Evolutionary conservation across 2,329 filamentous ascomycete species (phyloP), one percentile per base, ranked within the genome.

Genomic region (Fusarium coffeatum): DNA sequence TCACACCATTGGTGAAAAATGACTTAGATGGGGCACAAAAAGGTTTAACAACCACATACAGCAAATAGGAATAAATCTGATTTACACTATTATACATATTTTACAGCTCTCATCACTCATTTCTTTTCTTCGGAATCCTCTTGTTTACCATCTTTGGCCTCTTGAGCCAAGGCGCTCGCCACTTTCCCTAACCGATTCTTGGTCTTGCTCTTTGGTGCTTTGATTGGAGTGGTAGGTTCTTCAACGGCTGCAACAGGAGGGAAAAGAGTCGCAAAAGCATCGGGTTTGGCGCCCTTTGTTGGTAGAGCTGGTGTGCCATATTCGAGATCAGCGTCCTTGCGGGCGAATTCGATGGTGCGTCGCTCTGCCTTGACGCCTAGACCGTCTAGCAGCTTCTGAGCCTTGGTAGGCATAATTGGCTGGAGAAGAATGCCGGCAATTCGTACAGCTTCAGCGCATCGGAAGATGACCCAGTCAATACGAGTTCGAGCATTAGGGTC

Each of bases 401-500:
- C 87, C 79, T 97, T 97, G 42, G 83, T 84, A 0, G 96, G 96
- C 87, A 99, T 97, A 76, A 94, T 93, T 2, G 96, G 94, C 79
- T 97, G 94, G 46, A 99, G 83, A 48, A 98, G 83, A 72, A 99
- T 97, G 16, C 90, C 93, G 1, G 86, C 84, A 25, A 98, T 88
- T 40, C 96, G 91, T 48, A 98, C 78, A 7, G 91, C 87, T 80
- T 99, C 96, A 11, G 90, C 87, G 45, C 86, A 84, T 45, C 91
- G 85, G 78, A 88, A 98, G 28, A 99, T 84, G 40, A 87, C 85
- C 72, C 85, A 83, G 69, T 90, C 82, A 18, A 90, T 80, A 4
- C 85, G 79, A 46, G 57, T 76, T 2, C 77, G 79, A 34, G 80
- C 79, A 4, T 77, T 74, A 0, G 74, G 68, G 8, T 79, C 76